Base-by-base conservation (phyloP, 2,329 filamentous ascomycete species). In the Fusarium hostae region DNA sequence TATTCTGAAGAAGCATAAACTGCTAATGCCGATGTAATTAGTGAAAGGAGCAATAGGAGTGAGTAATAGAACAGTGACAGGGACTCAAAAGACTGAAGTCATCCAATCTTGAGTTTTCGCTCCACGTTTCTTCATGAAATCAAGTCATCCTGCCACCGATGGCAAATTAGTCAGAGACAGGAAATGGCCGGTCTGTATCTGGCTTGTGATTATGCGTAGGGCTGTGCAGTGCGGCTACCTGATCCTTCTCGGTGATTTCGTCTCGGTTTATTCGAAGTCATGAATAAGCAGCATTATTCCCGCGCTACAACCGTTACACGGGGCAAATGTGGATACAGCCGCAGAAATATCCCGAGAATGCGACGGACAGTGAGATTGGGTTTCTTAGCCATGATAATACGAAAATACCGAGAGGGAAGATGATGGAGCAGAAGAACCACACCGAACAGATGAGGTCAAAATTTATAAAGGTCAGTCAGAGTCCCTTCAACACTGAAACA, bases 191-290 rank as follows among this genome's bases (percentile, higher is more conserved):
- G 6, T 16, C 5, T 16, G 6, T 3, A 16, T 6, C 13, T 4
- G 13, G 0, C 13, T 4, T n/a, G 1, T 13, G 10, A 20, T 50
- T 7, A 2, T 1, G 0, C 2, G 2, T 0, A 32, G 18, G 8
- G 2, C 8, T 18, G 2, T 51, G 12, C 22, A 3, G 2, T 26
- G 3, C 22, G 2, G 4, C 12, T 0, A 11, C 18, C 0, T 1
- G 9, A 16, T 16, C 2, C 12, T 16, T n/a, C 6, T 39, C 48
- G 48, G 32, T n/a, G 2, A 26, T 51, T 51, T 51, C 16, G 9
- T 9, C 9, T 39, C 48, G 48, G 48, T 12, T 2, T 52, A 12
- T 52, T 52, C 2, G 1, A 16, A 9, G 1, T 11, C 1, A n/a
- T n/a, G 9, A 16, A 11, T 16, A 26, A 52, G 18, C 6, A n/a